These are phyloP conservation scores for Salix koriyanagi DNA, from an alignment of 345 rosid species.

Conservation along the genomic window DNA sequence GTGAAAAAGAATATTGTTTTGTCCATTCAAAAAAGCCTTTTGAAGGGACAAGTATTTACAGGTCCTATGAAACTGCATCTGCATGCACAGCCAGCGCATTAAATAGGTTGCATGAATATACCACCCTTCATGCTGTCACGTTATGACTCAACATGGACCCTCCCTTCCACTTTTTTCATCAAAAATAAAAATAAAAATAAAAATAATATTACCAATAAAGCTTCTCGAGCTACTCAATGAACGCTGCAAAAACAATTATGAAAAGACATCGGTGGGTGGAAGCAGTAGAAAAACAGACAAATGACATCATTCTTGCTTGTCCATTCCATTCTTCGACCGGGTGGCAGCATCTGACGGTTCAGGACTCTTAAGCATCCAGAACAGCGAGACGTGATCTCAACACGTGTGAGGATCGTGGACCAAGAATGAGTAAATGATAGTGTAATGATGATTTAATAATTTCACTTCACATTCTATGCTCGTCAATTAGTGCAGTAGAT, in stretches of 20 bases:
- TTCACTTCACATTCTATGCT: slow-evolving; percentile 34
- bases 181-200: background rate
- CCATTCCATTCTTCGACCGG: background rate
- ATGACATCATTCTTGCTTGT: slow-evolving; percentile 10
- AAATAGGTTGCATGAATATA: slow-evolving; percentile 31
- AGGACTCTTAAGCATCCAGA: slow-evolving; percentile 7
- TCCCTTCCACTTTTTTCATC: background rate
- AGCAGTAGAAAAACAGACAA: slow-evolving; percentile 7
- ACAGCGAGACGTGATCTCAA: slow-evolving; percentile 10
- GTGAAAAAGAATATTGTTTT: background rate
- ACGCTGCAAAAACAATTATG: slow-evolving; percentile 23
- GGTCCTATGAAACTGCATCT: background rate
- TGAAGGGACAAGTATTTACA: background rate
- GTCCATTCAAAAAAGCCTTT: background rate
- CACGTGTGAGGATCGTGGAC: slow-evolving; percentile 29
- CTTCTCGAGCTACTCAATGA: slow-evolving; percentile 50
- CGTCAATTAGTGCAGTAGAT: background rate
- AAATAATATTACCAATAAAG: slow-evolving; percentile 10
- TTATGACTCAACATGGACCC: slow-evolving; percentile 4
- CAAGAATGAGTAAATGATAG: slow-evolving; percentile 30
- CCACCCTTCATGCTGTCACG: slow-evolving; percentile 19
- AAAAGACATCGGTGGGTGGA: slow-evolving; percentile 10
- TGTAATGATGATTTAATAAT: slow-evolving; percentile 54
- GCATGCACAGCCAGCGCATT: background rate
- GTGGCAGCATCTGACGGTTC: slow-evolving; percentile 36